A percentile compares a stretch with the other conserved stretches of the same genome.
phyloP scores from a whole-genome alignment of 805 yeast species.

The Metschnikowia santaceciliae region DNA sequence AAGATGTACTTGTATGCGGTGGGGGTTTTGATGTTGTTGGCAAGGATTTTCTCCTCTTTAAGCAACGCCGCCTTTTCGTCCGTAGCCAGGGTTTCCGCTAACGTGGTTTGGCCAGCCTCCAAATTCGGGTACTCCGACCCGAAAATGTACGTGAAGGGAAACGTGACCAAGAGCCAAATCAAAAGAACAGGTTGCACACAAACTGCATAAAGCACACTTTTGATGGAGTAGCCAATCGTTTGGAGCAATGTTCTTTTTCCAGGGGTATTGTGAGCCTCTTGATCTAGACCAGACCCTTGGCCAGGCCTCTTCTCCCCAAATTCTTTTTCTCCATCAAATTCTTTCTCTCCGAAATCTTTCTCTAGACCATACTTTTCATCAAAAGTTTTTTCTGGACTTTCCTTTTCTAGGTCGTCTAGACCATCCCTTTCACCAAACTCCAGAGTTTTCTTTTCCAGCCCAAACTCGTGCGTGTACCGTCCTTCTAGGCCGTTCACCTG shows the following conservation, averaged over 20 bases:
- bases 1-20: constrained; percentile 40
- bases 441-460: not conserved
- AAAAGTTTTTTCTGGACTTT: not conserved
- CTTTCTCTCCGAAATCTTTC: not conserved
- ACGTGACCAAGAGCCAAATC: constrained; percentile 49
- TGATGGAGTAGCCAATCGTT: not conserved
- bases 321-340: no score
- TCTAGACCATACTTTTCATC: not conserved
- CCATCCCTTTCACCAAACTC: no score
- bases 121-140: constrained; percentile 13
- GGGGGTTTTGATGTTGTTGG: constrained; percentile 41
- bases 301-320: no score
- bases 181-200: constrained; percentile 50
- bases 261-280: not conserved
- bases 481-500: not conserved
- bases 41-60: constrained; percentile 38
- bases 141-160: constrained; percentile 49
- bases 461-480: no score
- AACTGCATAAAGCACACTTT: constrained; percentile 43
- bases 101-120: not conserved
- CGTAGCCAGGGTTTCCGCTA: constrained; percentile 13
- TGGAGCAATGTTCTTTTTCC: not conserved
- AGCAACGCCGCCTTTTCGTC: constrained; percentile 35
- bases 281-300: not conserved
- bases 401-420: constrained; percentile 2